Evolutionary conservation across 192 early-diverging fungal genomes (phyloP).

Genomic region (Spizellomyces punctatus): DNA sequence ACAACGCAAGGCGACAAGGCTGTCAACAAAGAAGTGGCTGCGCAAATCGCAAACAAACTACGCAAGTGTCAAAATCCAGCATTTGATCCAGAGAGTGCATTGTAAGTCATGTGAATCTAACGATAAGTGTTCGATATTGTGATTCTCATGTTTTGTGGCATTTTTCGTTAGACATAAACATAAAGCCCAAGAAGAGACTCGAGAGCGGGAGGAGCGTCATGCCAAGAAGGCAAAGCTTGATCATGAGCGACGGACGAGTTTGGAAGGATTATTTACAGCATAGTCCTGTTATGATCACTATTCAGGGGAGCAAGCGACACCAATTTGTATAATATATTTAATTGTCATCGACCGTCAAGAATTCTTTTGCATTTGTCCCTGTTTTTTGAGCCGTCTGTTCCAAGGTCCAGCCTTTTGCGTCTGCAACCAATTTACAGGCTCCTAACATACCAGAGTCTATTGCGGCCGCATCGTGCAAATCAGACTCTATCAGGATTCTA

Average conservation of each 20-base stretch:
- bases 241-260: not conserved
- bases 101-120: slow-evolving; percentile 30
- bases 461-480: slow-evolving; percentile 60
- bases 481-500: slow-evolving; percentile 80
- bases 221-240: slow-evolving; percentile 1
- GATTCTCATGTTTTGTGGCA: not conserved
- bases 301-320: not conserved
- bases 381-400: slow-evolving; percentile 50
- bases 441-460: slow-evolving; percentile 59
- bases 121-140: not conserved
- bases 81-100: slow-evolving; percentile 26
- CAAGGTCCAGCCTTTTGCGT: slow-evolving; percentile 61
- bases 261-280: not conserved
- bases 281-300: not conserved
- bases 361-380: slow-evolving; percentile 50
- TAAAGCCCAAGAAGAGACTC: not conserved
- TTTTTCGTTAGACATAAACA: slow-evolving; percentile 7
- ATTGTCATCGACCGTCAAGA: slow-evolving; percentile 22
- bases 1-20: slow-evolving; percentile 17
- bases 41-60: slow-evolving; percentile 36
- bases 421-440: slow-evolving; percentile 58
- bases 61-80: slow-evolving; percentile 42
- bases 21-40: slow-evolving; percentile 19
- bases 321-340: too few species aligned
- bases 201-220: slow-evolving; percentile 5